Evolutionary conservation across 108 stramenopile species (phyloP), one percentile per base, ranked within the genome.

Genomic region (Aureococcus anophagefferens): DNA sequence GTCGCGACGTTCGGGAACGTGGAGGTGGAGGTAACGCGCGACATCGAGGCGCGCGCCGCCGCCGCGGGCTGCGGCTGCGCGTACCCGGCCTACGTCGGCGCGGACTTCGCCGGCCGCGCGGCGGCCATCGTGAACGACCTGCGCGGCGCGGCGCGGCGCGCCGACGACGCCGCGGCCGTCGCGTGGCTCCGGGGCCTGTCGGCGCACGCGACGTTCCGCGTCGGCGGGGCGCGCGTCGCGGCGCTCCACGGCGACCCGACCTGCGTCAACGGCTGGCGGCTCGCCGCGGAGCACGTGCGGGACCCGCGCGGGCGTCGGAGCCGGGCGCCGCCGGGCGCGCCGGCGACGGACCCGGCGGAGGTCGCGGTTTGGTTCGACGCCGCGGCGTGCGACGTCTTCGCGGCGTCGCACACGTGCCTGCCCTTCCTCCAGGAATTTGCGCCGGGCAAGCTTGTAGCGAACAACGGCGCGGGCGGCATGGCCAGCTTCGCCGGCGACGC

Each of bases 61-160:
- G 51, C 4, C 25, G 21, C 21, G 4, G 65, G 65, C 34, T 65
- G 65, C 34, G 65, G 65, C 34, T 65, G 65, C 34, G 65, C 65
- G 30, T 65, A 65, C 34, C 65, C 65, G 33, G 33, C 13, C 65
- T 65, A 65, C 65, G 65, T 65, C 33, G 34, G 14, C 34, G 33
- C 30, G 15, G 30, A 31, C 16, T 34, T 65, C 65, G 16, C 33
- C 17, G 21, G 16, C 30, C 13, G 28, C 34, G 65, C 65, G 15
- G 3, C 33, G 14, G 33, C 34, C 16, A 65, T 65, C 9, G 65
- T 65, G 31, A 1, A 16, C 17, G 3, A 21, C 11, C 65, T 65
- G 21, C 65, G 28, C 18, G 1, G 17, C 34, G 34, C 21, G 21
- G 30, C 30, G 0, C 30, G 4, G 0, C 1, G 3, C 16, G 17